Evolutionary conservation across 805 yeast genomes (phyloP), one percentile per base, ranked within the genome.

Genomic region (Ogataea nonfermentans): DNA sequence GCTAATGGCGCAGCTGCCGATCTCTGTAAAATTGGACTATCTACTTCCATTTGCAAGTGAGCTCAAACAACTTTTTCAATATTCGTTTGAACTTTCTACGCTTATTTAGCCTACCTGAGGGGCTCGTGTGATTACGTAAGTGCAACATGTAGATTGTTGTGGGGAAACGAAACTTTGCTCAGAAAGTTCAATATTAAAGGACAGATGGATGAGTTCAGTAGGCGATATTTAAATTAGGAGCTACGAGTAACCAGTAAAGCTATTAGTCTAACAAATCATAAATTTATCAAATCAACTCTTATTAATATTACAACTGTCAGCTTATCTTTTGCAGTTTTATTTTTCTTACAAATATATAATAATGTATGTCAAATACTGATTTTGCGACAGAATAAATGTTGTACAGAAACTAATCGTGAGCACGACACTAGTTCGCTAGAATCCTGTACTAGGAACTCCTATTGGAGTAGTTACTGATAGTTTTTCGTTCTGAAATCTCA

Each of bases 1-100:
- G 66, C 53, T 13, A 45, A 34, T 16, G 41, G 38, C 3, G 34
- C 7, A 6, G 26, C 2, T 14, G 24, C 25, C 20, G 39, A 7
- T 12, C 19, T 37, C n/a, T n/a, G 13, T 17, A 9, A 14, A 15
- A 10, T 29, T 4, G 24, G 14, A 35, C 16, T 35, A 9, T 20
- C 33, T 5, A 10, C 4, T 23, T 35, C 33, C 38, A 35, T 35
- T 9, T n/a, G 14, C 12, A 22, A 24, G 10, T 23, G 30, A 29
- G n/a, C n/a, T n/a, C n/a, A n/a, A n/a, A n/a, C n/a, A n/a, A n/a
- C n/a, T n/a, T n/a, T 15, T 13, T 25, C 15, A 17, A 19, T 8
- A 19, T 6, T 19, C 8, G 22, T 19, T 8, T 6, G 22, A 6
- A 19, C 22, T 24, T 24, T 9, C 19, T 9, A 24, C n/a, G 4